Base-by-base conservation (phyloP, 1,284 basidiomycete genomes). In the Gymnopus androsaceus region DNA sequence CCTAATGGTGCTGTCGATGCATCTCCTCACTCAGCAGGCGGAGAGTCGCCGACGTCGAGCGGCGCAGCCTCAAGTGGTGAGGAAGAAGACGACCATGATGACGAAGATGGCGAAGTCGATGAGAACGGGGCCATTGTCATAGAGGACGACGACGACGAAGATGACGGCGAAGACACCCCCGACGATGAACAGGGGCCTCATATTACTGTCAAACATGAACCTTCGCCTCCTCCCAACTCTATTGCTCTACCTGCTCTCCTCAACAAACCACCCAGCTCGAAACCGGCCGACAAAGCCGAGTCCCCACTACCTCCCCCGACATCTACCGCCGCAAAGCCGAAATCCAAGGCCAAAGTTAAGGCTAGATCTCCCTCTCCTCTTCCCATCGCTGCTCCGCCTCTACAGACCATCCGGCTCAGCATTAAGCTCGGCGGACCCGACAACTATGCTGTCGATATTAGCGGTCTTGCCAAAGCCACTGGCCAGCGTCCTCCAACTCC, bases 381-480 rank as follows among this genome's bases (percentile, higher is more conserved):
- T 42, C 45, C 51, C 37, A 30, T 49, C 28, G 46, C 45, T 44
- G 52, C 46, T 33, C 56, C 31, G 11, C 56, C 38, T 51, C 46
- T 86, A n/a, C 72, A 79, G 57, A 91, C 88, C 0, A 78, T 90
- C 49, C 79, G 90, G 0, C 79, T 93, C 33, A 75, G 84, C 2
- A 87, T 92, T 64, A 67, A 59, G 11, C 80, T 92, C 9, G 83
- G 86, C n/a, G 86, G 87, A 0, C 85, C 85, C 1, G 78, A 83
- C 11, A 85, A 86, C 59, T 88, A 90, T 67, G 85, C 87, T 57
- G 82, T 91, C 55, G 84, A 90, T 64, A 79, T 92, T 52, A 67
- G 78, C 2, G 63, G 71, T 14, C 70, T 85, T 25, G 78, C 88
- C 12, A 82, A 83, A 59, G 80, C 77, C 4, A 83, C 83, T 0